Evolutionary conservation across 2,329 filamentous ascomycete species (phyloP).

Genomic region (Neofusicoccum ribis): DNA sequence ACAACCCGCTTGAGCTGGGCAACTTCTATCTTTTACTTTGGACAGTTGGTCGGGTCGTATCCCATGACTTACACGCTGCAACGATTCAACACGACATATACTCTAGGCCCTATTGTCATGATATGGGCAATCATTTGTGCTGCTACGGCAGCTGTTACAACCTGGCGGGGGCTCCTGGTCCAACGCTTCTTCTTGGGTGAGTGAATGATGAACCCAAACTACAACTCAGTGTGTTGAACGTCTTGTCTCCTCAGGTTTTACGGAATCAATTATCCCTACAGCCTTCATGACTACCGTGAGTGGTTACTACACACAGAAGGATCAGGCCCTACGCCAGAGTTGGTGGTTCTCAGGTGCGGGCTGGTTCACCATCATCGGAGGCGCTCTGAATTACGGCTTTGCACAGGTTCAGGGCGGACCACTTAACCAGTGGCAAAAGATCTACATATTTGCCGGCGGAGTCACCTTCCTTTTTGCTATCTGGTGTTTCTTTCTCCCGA

Average conservation of each 20-base stretch:
- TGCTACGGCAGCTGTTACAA: too few relatives aligned
- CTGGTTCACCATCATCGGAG: slow-evolving; percentile 28
- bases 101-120: slow-evolving; percentile 64
- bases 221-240: slow-evolving; percentile 30
- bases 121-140: slow-evolving; percentile 57
- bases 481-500: too few relatives aligned
- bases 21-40: slow-evolving; percentile 78
- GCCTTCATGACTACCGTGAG: slow-evolving; percentile 57
- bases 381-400: slow-evolving; percentile 28
- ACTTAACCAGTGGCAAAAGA: slow-evolving; percentile 45
- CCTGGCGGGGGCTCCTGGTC: too few relatives aligned
- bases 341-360: slow-evolving; percentile 31
- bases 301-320: slow-evolving; percentile 42
- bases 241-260: slow-evolving; percentile 56
- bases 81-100: slow-evolving; percentile 62
- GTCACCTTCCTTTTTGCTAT: too few relatives aligned
- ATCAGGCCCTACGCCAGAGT: slow-evolving; percentile 36
- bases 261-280: slow-evolving; percentile 58
- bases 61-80: slow-evolving; percentile 72
- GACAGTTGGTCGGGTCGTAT: slow-evolving; percentile 72
- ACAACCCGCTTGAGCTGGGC: slow-evolving; percentile 73
- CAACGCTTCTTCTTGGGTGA: slow-evolving; percentile 32
- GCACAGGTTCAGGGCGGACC: slow-evolving; percentile 37
- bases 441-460: too few relatives aligned
- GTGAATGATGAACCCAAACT: background rate